Base-by-base conservation (phyloP, 192 early-diverging fungal genomes). In the Rhizophagus sp. region DNA sequence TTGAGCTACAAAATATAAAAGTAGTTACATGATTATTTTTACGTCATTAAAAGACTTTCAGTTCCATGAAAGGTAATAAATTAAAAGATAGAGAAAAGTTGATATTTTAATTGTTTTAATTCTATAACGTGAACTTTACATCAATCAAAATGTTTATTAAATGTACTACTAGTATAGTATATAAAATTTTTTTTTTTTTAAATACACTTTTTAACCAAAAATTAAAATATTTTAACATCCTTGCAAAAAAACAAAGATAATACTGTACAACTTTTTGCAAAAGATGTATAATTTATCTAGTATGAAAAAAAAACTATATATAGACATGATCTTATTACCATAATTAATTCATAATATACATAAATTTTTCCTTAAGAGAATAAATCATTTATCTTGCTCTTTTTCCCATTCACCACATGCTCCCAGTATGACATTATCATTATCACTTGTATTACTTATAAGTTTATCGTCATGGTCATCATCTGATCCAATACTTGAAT, bases 381-480 rank as follows among this genome's bases (percentile, higher is more conserved):
- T 22, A 22, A 19, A 22, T 57, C 52, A 57, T 4, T 57, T 4
- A 19, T 67, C 13, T 33, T 30, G 13, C 4, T 67, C 65, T 67
- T 67, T 33, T 67, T 67, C 65, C 65, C 65, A 67, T 19, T 74
- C 73, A 57, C 73, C 73, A 61, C 50, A 74, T 10, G 24, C 24
- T 10, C 73, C 73, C 24, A 74, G 15, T 47, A 47, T 41, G n/a
- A 72, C 12, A 39, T 72, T 74, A 13, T 1, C 5, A 57, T 62
- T 30, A 30, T 4, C 30, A 61, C 2, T 15, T 57, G 0, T 15
- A 74, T 41, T 41, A 41, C 39, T 41, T 41, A 41, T 41, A 36
- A 19, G 6, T 12, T 10, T 57, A n/a, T 52, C 49, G 30, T 52
- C 25, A 1, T 27, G 13, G 34, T 27, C 52, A 62, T 27, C 50